These are phyloP conservation scores for Cercophora sp. DNA, from an alignment of 495 filamentous ascomycete species.

Conservation along the genomic window DNA sequence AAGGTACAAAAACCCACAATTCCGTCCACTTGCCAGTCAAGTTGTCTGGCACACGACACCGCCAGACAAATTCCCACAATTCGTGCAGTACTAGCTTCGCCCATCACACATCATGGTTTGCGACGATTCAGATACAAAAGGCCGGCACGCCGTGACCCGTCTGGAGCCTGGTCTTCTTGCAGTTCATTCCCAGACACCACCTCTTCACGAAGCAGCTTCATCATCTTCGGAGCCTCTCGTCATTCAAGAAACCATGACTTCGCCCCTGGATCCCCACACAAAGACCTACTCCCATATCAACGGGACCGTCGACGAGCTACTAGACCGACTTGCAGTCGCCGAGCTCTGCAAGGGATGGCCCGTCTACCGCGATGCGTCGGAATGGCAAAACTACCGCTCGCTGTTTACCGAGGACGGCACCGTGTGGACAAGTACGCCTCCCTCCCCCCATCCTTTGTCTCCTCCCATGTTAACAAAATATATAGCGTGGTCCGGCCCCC, in stretches of 20 bases:
- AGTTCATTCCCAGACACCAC: background rate
- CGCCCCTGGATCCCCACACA: constrained; percentile 39
- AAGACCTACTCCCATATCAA: constrained; percentile 53
- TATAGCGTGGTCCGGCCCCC: constrained; percentile 54
- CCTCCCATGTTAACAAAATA: background rate
- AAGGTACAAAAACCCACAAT: no score
- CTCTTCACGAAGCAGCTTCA: background rate
- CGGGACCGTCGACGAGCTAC: constrained; percentile 42
- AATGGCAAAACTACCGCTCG: constrained; percentile 61
- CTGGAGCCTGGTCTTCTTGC: background rate
- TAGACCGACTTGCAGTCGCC: constrained; percentile 53
- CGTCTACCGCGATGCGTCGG: constrained; percentile 60
- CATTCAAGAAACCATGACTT: constrained; percentile 35
- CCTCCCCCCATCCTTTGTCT: background rate
- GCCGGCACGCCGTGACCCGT: background rate
- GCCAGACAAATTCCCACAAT: no score
- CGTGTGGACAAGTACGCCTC: constrained; percentile 54
- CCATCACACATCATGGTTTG: background rate
- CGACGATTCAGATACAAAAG: background rate
- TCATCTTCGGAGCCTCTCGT: background rate
- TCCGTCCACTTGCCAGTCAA: no score
- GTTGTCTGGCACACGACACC: no score
- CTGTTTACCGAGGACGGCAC: constrained; percentile 56
- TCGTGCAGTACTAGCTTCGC: no score
- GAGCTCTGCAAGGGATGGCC: constrained; percentile 68